Evolutionary conservation across 1,284 basidiomycete genomes (phyloP), one percentile per base, ranked within the genome.

Genomic region (Cronartium ribicola): DNA sequence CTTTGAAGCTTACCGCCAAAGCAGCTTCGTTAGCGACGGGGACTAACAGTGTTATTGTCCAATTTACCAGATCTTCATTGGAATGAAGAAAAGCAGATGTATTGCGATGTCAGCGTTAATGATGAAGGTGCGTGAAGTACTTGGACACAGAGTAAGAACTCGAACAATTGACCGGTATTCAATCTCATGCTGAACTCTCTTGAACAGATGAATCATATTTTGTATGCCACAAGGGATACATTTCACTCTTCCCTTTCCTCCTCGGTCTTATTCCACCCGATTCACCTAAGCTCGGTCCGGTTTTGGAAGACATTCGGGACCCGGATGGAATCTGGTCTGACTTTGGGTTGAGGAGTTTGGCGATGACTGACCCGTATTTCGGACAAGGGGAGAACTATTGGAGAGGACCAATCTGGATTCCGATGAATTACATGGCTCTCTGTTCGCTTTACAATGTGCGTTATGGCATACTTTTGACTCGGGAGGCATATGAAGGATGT

Each of bases 401-500:
- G 94, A 89, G 90, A 78, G 93, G 94, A 2, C 92, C 94, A 2
- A 90, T 97, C 69, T 97, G 94, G 94, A 86, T 96, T 40, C 94
- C 92, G 80, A 93, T 97, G 89, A 96, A 97, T 82, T 97, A 93
- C 80, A 85, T 97, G 77, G 87, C 88, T 20, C 83, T 97, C 68
- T 85, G 87, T 36, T 87, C 92, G 6, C 82, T 96, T 75, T 84
- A 91, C 80, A 89, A 88, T 81, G 91, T 90, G 60, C 72, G 82
- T 77, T 1, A 4, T 29, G 20, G 14, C 7, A 20, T 55, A 20
- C 51, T 4, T n/a, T 55, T 55, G 2, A 4, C n/a, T 59, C n/a
- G 29, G n/a, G 29, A 43, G 11, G 14, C 20, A 14, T 40, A n/a
- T n/a, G n/a, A 36, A 43, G 22, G 10, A 17, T 0, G 8, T 36